Conservation (phyloP, 73 alveolate species). For the Breviolum minutum region DNA sequence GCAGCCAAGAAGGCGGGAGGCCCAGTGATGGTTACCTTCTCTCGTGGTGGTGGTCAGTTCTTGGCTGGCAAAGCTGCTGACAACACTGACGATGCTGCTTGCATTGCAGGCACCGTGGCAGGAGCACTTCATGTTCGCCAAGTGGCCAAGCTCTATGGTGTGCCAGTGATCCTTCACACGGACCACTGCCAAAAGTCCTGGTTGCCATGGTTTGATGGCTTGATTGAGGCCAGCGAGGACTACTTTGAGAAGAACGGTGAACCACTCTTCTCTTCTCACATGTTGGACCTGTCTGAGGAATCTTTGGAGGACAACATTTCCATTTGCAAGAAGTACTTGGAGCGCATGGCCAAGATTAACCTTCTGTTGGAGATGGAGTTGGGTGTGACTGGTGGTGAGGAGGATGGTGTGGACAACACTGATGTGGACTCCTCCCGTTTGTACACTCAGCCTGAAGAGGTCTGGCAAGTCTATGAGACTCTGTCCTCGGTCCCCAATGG, state of each 20-base stretch:
- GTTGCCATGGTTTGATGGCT: slow-evolving; percentile 39
- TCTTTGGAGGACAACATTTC: slow-evolving; percentile 19
- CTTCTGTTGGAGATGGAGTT: slow-evolving; percentile 49
- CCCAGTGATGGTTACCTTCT: slow-evolving; percentile 26
- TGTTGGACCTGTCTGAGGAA: background rate
- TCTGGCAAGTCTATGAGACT: slow-evolving; percentile 57
- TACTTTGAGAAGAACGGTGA: background rate
- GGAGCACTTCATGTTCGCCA: slow-evolving; percentile 31
- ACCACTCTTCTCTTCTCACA: background rate
- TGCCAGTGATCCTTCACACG: slow-evolving; percentile 45
- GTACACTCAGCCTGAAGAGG: slow-evolving; percentile 58
- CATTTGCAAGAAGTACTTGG: slow-evolving; percentile 36
- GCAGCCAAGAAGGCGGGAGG: slow-evolving; percentile 21
- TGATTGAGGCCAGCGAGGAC: background rate
- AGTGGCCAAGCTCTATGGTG: slow-evolving; percentile 46
- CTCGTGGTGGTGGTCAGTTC: slow-evolving; percentile 62
- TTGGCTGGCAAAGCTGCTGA: slow-evolving; percentile 45
- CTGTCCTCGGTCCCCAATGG: slow-evolving; percentile 26
- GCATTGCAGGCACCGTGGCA: background rate
- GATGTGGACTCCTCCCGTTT: slow-evolving; percentile 46
- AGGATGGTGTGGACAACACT: slow-evolving; percentile 75
- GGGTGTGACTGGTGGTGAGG: slow-evolving; percentile 77
- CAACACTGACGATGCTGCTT: slow-evolving; percentile 22
- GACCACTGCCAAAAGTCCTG: slow-evolving; percentile 43
- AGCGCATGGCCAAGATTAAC: slow-evolving; percentile 17